These are phyloP conservation scores for Schrenkiella parvula DNA, from an alignment of 345 rosid genomes.

Conservation along the genomic window DNA sequence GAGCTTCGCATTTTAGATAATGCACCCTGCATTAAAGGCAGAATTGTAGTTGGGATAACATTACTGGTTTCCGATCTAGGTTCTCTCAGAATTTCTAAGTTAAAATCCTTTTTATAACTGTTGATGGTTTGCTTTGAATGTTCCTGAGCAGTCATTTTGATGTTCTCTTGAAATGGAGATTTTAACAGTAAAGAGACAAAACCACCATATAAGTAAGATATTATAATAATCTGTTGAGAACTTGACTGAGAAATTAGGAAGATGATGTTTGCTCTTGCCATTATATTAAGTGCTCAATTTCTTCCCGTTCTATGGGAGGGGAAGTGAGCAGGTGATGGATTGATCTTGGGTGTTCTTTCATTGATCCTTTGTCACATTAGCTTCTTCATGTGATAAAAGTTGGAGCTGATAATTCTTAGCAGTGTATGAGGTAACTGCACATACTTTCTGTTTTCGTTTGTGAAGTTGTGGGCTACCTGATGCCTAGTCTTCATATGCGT, in stretches of 20 bases:
- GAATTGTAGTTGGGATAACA: background rate
- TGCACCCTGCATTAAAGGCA: background rate
- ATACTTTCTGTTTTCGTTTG: constrained; percentile 44
- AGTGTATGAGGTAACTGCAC: constrained; percentile 92
- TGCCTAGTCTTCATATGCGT: constrained; percentile 29
- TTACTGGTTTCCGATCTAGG: background rate
- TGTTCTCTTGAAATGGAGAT: background rate
- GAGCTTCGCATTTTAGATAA: background rate
- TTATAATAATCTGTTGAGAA: constrained; percentile 12
- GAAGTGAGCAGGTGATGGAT: constrained; percentile 78
- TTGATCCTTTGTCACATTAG: constrained; percentile 78
- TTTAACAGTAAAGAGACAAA: background rate
- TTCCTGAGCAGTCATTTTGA: background rate
- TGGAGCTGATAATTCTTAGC: constrained; percentile 85
- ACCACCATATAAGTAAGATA: background rate
- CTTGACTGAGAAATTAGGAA: constrained; percentile 29
- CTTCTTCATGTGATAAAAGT: constrained; percentile 92
- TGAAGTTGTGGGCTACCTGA: constrained; percentile 39
- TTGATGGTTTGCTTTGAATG: background rate
- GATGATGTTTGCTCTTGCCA: constrained; percentile 39
- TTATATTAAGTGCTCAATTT: constrained; percentile 39
- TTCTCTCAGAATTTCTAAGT: background rate
- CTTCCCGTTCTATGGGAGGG: constrained; percentile 50
- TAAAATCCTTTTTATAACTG: background rate
- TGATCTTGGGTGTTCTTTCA: constrained; percentile 68